phyloP scores from a whole-genome alignment of 106 monocot species.

The Apostasia shenzhenica region DNA sequence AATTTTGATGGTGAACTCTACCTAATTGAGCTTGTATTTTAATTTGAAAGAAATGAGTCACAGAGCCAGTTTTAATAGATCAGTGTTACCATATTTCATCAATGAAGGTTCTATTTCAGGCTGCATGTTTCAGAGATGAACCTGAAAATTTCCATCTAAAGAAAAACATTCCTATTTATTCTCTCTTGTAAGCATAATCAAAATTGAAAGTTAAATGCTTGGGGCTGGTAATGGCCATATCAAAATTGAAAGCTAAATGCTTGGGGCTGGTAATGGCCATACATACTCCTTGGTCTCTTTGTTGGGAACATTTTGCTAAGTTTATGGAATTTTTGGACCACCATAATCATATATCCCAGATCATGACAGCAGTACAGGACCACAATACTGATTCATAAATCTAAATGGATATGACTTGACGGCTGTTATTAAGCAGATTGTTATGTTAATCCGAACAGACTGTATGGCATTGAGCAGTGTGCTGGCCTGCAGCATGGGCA shows the following conservation, averaged over 20 bases:
- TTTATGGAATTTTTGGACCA: background rate
- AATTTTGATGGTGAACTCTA: conserved; percentile 72
- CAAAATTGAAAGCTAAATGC: no score
- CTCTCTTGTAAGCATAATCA: background rate
- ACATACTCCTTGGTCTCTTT: background rate
- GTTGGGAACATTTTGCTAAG: background rate
- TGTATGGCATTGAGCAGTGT: no score
- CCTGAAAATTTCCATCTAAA: background rate
- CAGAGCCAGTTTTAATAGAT: background rate
- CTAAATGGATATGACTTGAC: no score
- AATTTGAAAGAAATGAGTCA: conserved; percentile 12
- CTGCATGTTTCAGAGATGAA: background rate
- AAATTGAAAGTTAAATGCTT: no score
- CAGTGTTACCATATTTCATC: background rate
- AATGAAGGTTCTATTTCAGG: background rate
- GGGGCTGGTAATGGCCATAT: no score
- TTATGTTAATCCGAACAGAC: no score
- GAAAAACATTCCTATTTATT: background rate
- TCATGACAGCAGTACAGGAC: background rate
- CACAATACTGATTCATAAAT: background rate
- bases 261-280: no score
- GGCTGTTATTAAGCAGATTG: no score
- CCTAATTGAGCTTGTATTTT: conserved; percentile 46
- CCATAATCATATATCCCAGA: background rate
- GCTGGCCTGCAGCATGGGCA: no score